Conservation (phyloP, 805 yeast species). For the Schwanniomyces occidentalis region DNA sequence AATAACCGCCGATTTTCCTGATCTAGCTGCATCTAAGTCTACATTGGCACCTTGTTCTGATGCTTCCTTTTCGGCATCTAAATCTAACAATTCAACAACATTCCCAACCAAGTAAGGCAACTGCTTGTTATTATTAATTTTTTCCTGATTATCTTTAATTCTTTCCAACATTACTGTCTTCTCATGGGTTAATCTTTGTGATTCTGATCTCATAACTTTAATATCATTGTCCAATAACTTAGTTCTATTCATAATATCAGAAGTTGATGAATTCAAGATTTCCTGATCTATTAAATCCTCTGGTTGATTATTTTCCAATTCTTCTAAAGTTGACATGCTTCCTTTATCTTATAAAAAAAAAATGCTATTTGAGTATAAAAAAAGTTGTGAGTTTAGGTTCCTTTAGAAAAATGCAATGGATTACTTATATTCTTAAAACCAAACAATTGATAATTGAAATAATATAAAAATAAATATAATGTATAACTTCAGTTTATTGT, state of each 20-base stretch:
- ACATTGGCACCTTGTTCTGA: slow-evolving; percentile 92
- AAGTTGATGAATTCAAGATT: slow-evolving; percentile 71
- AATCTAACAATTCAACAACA: slow-evolving; percentile 89
- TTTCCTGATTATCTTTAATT: slow-evolving; percentile 93
- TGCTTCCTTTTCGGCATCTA: slow-evolving; percentile 81
- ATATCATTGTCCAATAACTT: slow-evolving; percentile 91
- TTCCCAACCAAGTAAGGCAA: slow-evolving; percentile 96
- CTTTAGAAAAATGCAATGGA: too few species aligned
- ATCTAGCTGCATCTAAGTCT: slow-evolving; percentile 85
- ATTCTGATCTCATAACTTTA: slow-evolving; percentile 90
- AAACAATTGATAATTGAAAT: too few species aligned
- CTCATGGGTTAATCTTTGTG: slow-evolving; percentile 88
- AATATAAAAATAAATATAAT: too few species aligned
- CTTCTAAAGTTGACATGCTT: slow-evolving; percentile 81
- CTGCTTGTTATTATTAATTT: slow-evolving; percentile 92
- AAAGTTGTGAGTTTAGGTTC: too few species aligned
- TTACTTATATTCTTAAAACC: too few species aligned
- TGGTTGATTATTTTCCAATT: slow-evolving; percentile 55
- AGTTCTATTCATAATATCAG: slow-evolving; percentile 82
- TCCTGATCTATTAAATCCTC: slow-evolving; percentile 77
- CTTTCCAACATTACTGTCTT: slow-evolving; percentile 89
- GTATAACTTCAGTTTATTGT: too few species aligned
- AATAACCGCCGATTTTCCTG: slow-evolving; percentile 96
- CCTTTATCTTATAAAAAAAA: too few species aligned
- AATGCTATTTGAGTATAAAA: too few species aligned